These are phyloP conservation scores for Stagonosporopsis chrysanthemi DNA, from an alignment of 2,329 filamentous ascomycete genomes.

Conservation along the genomic window DNA sequence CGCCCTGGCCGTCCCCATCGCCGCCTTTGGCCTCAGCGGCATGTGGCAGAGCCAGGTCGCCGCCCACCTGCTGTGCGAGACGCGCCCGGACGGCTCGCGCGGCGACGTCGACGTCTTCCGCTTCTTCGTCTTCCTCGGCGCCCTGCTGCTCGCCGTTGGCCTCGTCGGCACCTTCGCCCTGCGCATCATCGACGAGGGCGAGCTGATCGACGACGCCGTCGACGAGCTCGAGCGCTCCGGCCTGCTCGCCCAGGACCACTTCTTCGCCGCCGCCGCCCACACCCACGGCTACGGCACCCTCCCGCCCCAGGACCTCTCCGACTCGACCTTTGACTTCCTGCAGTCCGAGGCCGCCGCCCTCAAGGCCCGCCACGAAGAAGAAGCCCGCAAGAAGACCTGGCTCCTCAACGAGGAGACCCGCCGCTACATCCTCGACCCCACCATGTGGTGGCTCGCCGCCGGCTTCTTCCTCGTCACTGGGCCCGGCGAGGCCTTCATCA, in stretches of 20 bases:
- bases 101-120: constrained; percentile 76
- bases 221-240: constrained; percentile 92
- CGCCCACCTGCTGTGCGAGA: constrained; percentile 77
- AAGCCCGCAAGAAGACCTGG: constrained; percentile 81
- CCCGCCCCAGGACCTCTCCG: constrained; percentile 55
- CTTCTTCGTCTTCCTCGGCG: constrained; percentile 85
- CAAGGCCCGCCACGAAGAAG: constrained; percentile 58
- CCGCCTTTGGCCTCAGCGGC: constrained; percentile 89
- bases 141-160: constrained; percentile 75
- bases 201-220: constrained; percentile 87
- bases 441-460: constrained; percentile 93
- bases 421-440: constrained; percentile 82
- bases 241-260: constrained; percentile 75
- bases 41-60: constrained; percentile 96
- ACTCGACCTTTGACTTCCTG: constrained; percentile 57
- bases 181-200: constrained; percentile 81
- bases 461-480: constrained; percentile 94
- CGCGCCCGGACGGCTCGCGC: constrained; percentile 64
- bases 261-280: constrained; percentile 68
- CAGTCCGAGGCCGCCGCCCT: constrained; percentile 56
- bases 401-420: constrained; percentile 90
- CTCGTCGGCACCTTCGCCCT: constrained; percentile 76
- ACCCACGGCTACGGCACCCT: constrained; percentile 70
- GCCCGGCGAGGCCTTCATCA: constrained; percentile 97
- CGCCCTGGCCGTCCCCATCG: constrained; percentile 88